These are phyloP conservation scores for Acanthamoeba royreba DNA, from an alignment of 208 protist genomes.

Conservation along the genomic window DNA sequence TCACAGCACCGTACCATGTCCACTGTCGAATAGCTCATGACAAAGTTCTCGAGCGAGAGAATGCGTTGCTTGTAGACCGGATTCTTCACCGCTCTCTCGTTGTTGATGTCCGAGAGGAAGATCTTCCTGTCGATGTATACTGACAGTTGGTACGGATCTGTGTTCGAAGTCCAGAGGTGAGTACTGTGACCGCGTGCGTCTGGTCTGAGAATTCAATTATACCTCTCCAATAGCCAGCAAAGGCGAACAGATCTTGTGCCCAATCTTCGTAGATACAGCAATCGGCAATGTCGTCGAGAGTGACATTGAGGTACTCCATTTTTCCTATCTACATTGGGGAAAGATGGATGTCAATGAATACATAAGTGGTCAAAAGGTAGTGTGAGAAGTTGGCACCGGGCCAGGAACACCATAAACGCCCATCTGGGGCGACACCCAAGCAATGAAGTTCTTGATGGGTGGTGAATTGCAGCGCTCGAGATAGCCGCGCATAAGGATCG, in stretches of 20 bases:
- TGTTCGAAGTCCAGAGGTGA: too few relatives aligned
- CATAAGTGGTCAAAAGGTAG: too few relatives aligned
- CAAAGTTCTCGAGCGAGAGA: slow-evolving; percentile 31
- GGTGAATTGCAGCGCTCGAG: slow-evolving; percentile 50
- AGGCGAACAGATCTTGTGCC: background rate
- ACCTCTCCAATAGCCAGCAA: slow-evolving; percentile 46
- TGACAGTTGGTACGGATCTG: slow-evolving; percentile 10
- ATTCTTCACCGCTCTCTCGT: slow-evolving; percentile 18
- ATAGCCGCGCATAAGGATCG: slow-evolving; percentile 26
- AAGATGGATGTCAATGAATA: too few relatives aligned
- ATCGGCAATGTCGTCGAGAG: slow-evolving; percentile 29
- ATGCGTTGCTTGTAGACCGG: background rate
- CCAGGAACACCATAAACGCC: slow-evolving; percentile 43
- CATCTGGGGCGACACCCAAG: slow-evolving; percentile 46
- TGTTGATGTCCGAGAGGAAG: slow-evolving; percentile 46
- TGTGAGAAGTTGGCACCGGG: background rate
- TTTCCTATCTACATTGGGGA: background rate
- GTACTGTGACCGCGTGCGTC: too few relatives aligned
- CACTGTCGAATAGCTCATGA: background rate
- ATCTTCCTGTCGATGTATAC: background rate
- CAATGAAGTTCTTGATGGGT: slow-evolving; percentile 31
- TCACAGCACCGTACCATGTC: background rate
- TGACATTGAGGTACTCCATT: background rate
- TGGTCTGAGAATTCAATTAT: too few relatives aligned
- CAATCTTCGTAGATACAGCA: slow-evolving; percentile 36